Conservation (phyloP, 2,329 filamentous ascomycete genomes). For the Corinectria fuckeliana region DNA sequence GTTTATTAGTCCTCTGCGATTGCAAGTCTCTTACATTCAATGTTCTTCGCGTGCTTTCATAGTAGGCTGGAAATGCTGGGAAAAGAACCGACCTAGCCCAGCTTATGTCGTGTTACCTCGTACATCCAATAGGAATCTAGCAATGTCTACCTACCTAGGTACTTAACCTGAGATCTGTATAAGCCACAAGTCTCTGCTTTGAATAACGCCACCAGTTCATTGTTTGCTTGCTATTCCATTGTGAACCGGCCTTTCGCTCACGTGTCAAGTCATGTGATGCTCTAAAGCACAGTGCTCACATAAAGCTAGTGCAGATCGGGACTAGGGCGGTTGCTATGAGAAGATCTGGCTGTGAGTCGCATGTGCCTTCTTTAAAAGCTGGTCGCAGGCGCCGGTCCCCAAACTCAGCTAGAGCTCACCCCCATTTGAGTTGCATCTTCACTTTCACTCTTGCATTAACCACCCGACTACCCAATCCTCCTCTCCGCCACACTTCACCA, state of each 20-base stretch:
- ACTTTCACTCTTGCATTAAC: slow-evolving; percentile 27
- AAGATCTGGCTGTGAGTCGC: slow-evolving; percentile 30
- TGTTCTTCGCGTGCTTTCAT: background rate
- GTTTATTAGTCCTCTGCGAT: too few relatives aligned
- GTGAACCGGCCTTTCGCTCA: slow-evolving; percentile 6
- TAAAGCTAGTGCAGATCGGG: slow-evolving; percentile 25
- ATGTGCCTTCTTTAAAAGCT: slow-evolving; percentile 40
- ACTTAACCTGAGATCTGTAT: background rate
- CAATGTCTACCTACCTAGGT: too few relatives aligned
- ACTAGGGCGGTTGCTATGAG: slow-evolving; percentile 44
- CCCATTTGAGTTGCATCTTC: slow-evolving; percentile 35
- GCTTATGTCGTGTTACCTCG: background rate
- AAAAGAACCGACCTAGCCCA: background rate
- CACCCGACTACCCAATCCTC: slow-evolving; percentile 20
- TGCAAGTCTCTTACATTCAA: too few relatives aligned
- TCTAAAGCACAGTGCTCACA: background rate
- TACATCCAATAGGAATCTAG: background rate
- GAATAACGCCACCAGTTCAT: background rate
- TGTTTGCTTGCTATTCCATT: slow-evolving; percentile 3
- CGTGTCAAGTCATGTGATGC: slow-evolving; percentile 29
- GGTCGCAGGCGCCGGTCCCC: slow-evolving; percentile 27
- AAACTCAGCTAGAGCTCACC: slow-evolving; percentile 35
- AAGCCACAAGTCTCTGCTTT: background rate
- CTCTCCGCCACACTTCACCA: slow-evolving; percentile 15
- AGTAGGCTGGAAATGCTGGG: background rate